Conservation (phyloP, 2,329 filamentous ascomycete species). For the Colletotrichum spaethianum region DNA sequence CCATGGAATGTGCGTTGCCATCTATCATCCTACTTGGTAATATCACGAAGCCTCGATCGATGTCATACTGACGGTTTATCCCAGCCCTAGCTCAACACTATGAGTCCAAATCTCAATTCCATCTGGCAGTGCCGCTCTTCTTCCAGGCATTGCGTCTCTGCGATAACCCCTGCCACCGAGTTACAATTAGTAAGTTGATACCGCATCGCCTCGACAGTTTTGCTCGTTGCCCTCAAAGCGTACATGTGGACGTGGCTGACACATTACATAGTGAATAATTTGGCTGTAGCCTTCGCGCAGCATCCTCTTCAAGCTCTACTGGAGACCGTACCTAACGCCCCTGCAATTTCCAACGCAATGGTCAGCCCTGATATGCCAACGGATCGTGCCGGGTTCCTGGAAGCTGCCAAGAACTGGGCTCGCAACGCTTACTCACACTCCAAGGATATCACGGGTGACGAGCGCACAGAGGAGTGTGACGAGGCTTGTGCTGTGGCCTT, state of each 20-base stretch:
- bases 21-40: background rate
- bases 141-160: slow-evolving; percentile 84
- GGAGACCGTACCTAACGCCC: slow-evolving; percentile 27
- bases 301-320: slow-evolving; percentile 62
- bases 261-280: slow-evolving; percentile 77
- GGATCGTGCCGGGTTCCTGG: slow-evolving; percentile 73
- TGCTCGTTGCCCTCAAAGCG: background rate
- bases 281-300: slow-evolving; percentile 81
- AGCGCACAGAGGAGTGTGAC: slow-evolving; percentile 85
- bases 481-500: slow-evolving; percentile 85
- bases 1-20: slow-evolving; percentile 72
- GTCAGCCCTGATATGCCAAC: slow-evolving; percentile 48
- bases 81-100: slow-evolving; percentile 83
- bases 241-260: slow-evolving; percentile 28
- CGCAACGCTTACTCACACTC: slow-evolving; percentile 80
- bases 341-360: slow-evolving; percentile 28
- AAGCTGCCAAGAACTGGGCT: slow-evolving; percentile 84
- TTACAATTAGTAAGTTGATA: slow-evolving; percentile 76
- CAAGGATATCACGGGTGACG: slow-evolving; percentile 73
- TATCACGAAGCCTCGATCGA: background rate
- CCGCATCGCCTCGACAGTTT: slow-evolving; percentile 17
- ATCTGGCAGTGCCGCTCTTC: slow-evolving; percentile 88
- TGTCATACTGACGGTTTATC: slow-evolving; percentile 47
- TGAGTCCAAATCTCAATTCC: slow-evolving; percentile 79
- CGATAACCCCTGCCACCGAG: slow-evolving; percentile 80